Evolutionary conservation across 768 basidiomycete species (phyloP).

Genomic region (Leccinum rimulosum): DNA sequence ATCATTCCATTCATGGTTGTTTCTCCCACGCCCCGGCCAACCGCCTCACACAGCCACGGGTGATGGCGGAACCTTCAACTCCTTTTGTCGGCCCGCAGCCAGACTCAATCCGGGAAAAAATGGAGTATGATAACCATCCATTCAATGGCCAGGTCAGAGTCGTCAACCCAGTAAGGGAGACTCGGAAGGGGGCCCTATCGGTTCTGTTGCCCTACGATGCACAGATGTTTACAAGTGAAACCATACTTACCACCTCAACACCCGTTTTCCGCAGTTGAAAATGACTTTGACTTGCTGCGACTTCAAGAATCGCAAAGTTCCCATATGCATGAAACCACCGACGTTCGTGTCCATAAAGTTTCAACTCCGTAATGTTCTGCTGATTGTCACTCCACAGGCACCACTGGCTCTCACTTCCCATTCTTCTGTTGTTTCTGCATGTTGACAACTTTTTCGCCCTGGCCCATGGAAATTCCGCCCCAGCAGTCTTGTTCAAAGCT

Average conservation of each 20-base stretch:
- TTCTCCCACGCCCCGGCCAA: slow-evolving; percentile 14
- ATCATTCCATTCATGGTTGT: background rate
- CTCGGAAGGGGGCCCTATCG: too few species aligned
- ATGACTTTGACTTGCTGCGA: background rate
- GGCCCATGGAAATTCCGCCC: background rate
- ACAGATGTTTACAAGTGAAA: too few species aligned
- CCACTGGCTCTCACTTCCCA: background rate
- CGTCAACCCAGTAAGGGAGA: too few species aligned
- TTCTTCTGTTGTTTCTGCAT: background rate
- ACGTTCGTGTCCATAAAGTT: background rate
- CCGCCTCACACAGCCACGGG: slow-evolving; percentile 1
- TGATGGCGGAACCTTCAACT: background rate
- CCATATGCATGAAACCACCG: background rate
- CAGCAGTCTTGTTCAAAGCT: background rate
- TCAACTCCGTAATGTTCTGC: background rate
- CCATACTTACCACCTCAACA: background rate
- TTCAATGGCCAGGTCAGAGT: background rate
- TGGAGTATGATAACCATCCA: too few species aligned
- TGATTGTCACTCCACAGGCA: background rate
- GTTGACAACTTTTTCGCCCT: background rate
- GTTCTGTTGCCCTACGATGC: background rate
- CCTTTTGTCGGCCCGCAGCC: background rate
- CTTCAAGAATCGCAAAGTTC: background rate
- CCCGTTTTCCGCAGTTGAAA: background rate
- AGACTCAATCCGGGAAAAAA: too few species aligned